phyloP scores from a whole-genome alignment of 2,329 filamentous ascomycete genomes.

The Epichloe hybrida region DNA sequence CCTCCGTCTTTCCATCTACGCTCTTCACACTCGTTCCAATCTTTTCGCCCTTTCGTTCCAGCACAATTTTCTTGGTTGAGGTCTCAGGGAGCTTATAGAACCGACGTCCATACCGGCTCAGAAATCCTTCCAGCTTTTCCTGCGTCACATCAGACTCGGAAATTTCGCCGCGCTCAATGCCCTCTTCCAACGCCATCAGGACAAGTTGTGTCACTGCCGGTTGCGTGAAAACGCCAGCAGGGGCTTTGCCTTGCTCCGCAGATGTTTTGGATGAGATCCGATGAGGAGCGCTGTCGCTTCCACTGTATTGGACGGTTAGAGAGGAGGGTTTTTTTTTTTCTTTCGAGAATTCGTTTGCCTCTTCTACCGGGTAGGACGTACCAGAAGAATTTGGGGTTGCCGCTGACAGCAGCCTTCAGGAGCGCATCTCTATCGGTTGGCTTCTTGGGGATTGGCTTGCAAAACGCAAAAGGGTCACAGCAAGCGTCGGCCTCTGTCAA shows the following conservation, averaged over 20 bases:
- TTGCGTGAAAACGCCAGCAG: conserved; percentile 71
- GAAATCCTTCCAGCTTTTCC: conserved; percentile 39
- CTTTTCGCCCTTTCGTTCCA: conserved; percentile 28
- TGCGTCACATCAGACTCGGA: conserved; percentile 37
- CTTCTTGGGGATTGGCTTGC: conserved; percentile 63
- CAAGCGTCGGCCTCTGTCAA: conserved; percentile 59
- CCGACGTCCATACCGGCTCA: conserved; percentile 35
- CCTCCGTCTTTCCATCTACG: conserved; percentile 25
- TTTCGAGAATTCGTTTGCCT: not conserved
- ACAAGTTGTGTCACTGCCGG: conserved; percentile 54
- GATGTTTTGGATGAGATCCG: conserved; percentile 42
- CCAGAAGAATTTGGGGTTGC: conserved; percentile 54
- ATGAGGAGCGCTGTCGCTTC: conserved; percentile 53
- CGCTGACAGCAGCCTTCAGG: conserved; percentile 46
- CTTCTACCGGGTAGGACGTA: conserved; percentile 16
- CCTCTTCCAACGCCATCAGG: conserved; percentile 47
- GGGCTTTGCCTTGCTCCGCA: conserved; percentile 35
- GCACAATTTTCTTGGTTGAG: conserved; percentile 17
- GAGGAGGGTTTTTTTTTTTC: too few species aligned
- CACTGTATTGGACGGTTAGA: conserved; percentile 15
- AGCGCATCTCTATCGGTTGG: conserved; percentile 61
- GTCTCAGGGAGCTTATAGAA: conserved; percentile 35
- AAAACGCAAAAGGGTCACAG: conserved; percentile 52
- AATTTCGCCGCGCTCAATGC: conserved; percentile 39
- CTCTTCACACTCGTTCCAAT: conserved; percentile 26